Base-by-base conservation (phyloP, 78 protist species). In the Dictyostelium intermedium region DNA sequence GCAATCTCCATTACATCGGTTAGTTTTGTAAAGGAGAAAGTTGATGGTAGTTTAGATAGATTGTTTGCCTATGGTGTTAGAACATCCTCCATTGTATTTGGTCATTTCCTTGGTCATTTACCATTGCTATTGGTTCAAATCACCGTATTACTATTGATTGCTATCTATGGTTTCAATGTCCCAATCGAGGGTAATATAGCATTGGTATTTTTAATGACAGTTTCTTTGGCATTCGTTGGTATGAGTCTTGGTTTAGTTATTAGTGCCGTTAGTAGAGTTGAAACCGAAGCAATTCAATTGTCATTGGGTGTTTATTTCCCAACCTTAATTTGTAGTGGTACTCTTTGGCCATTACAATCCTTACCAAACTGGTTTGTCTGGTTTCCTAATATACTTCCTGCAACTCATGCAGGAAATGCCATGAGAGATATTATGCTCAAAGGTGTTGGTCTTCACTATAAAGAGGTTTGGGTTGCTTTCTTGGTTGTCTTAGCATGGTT, bases 261-360 rank as follows among this genome's bases (percentile, higher is more conserved):
- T 53, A 66, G 82, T 76, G 69, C 81, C 2, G 89, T 83, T 6
- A 27, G 50, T 43, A 61, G 27, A 27, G 47, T 35, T n/a, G 95
- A 73, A 82, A 84, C 85, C n/a, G 92, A 92, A 35, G 72, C 85
- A 10, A 92, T 95, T n/a, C 95, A 95, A 82, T 27, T 89, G 10
- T 74, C 95, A 61, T 39, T 91, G 45, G 93, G 83, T 35, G 25
- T 73, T 32, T 91, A 82, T 87, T 95, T 81, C 73, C 96, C 97
- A 13, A 92, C 85, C 0, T 45, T 95, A 13, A 77, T 95, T n/a
- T 77, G 91, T 4, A 56, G 83, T 14, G 96, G 96, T 79, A 35
- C 61, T n/a, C 20, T 86, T 8, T 85, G 93, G 87, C 93, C 96
- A 13, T 32, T 78, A 11, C 82, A 78, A 53, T 13, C 53, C 23